These are phyloP conservation scores for Carallia brachiata DNA, from an alignment of 345 rosid species.

Conservation along the genomic window DNA sequence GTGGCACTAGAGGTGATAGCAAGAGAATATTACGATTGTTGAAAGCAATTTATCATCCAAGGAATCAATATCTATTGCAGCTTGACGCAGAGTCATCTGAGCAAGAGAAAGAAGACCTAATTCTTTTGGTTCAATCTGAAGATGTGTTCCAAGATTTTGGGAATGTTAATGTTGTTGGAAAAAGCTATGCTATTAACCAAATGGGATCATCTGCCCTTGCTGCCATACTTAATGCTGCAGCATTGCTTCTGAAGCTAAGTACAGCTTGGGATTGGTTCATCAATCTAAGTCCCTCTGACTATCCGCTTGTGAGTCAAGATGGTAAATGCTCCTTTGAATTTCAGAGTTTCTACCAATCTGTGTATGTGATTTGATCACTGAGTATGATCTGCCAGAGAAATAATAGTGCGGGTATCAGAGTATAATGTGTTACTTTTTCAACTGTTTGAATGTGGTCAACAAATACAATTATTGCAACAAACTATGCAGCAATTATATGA, in stretches of 20 bases:
- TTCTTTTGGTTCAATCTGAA: slow-evolving; percentile 21
- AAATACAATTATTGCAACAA: no score
- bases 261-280: slow-evolving; percentile 41
- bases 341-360: neutral
- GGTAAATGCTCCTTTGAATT: slow-evolving; percentile 13
- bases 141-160: slow-evolving; percentile 20
- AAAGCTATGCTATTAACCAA: slow-evolving; percentile 23
- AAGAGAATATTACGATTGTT: slow-evolving; percentile 33
- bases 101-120: slow-evolving; percentile 20
- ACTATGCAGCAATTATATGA: no score
- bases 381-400: no score
- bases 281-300: slow-evolving; percentile 34
- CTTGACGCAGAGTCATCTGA: slow-evolving; percentile 29
- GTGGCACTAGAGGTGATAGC: slow-evolving; percentile 33
- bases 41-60: slow-evolving; percentile 41
- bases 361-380: neutral
- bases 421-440: no score
- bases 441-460: no score
- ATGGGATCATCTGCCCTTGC: slow-evolving; percentile 38
- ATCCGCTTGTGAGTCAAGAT: slow-evolving; percentile 39
- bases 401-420: no score
- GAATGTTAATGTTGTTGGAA: slow-evolving; percentile 41
- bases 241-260: slow-evolving; percentile 35
- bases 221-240: slow-evolving; percentile 38
- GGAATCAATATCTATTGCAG: slow-evolving; percentile 36